Evolutionary conservation across 2,329 filamentous ascomycete genomes (phyloP).

Genomic region (Colletotrichum sp.): DNA sequence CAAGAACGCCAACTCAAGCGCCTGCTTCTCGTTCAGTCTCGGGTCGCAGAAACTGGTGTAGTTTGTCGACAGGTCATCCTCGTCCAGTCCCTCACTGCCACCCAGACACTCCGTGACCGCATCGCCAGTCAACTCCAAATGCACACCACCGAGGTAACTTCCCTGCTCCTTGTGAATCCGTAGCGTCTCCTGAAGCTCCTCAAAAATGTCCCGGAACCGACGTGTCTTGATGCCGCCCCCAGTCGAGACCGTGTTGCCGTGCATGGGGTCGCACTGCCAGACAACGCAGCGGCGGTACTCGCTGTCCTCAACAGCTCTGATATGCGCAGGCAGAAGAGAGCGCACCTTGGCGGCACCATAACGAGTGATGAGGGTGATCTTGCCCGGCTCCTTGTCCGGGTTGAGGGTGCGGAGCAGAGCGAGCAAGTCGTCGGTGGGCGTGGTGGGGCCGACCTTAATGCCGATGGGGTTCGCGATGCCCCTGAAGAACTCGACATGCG

Average conservation of each 20-base stretch:
- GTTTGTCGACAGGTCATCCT: conserved; percentile 86
- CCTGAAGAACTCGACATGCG: conserved; percentile 96
- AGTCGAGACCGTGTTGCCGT: conserved; percentile 78
- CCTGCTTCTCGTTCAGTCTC: conserved; percentile 95
- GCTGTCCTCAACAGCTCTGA: conserved; percentile 83
- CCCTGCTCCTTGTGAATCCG: conserved; percentile 82
- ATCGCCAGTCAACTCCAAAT: conserved; percentile 94
- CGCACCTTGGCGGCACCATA: conserved; percentile 84
- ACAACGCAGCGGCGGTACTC: conserved; percentile 73
- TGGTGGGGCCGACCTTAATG: conserved; percentile 92
- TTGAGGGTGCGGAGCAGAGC: conserved; percentile 85
- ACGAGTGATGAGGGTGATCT: conserved; percentile 94
- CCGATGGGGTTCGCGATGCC: conserved; percentile 96
- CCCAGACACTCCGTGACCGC: conserved; percentile 96
- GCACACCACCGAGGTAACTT: conserved; percentile 90
- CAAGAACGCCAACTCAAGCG: conserved; percentile 91
- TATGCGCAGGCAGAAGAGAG: conserved; percentile 80
- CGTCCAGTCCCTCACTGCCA: conserved; percentile 83
- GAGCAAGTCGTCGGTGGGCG: conserved; percentile 77
- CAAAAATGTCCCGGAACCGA: conserved; percentile 87
- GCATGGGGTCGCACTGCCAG: conserved; percentile 99
- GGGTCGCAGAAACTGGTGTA: conserved; percentile 98
- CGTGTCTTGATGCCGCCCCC: conserved; percentile 87
- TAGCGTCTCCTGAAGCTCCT: conserved; percentile 83
- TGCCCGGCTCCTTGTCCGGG: conserved; percentile 80